Evolutionary conservation across 345 rosid species (phyloP).

Genomic region (Litchi chinensis): DNA sequence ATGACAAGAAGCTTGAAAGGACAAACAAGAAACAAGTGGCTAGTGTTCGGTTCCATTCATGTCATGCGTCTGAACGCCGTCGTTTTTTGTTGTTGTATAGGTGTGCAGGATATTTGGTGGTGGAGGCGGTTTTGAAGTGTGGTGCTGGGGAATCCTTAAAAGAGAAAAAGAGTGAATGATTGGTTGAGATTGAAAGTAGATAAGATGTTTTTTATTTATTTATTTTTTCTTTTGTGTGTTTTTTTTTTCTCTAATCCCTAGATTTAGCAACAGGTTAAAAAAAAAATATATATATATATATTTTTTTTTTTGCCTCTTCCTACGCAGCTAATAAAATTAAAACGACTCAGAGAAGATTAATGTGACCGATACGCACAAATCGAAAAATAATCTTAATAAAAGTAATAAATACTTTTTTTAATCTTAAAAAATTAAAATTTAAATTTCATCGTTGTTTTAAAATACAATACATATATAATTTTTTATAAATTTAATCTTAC

Average conservation of each 20-base stretch:
- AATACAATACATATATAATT: no score
- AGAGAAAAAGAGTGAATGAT: background rate
- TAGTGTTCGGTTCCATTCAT: background rate
- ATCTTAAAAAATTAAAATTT: no score
- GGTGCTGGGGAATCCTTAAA: background rate
- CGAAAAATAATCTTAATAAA: no score
- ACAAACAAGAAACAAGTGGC: constrained; percentile 8
- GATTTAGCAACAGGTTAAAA: background rate
- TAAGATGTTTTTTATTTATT: background rate
- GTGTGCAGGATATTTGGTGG: background rate
- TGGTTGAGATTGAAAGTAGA: constrained; percentile 17
- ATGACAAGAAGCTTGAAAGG: background rate
- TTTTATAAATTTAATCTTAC: no score
- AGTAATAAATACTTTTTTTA: no score
- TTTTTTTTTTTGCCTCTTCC: no score
- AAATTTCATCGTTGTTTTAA: no score
- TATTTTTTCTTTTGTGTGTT: background rate
- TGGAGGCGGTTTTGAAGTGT: background rate
- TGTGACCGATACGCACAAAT: no score
- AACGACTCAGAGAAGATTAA: no score
- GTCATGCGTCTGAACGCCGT: background rate
- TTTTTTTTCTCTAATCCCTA: background rate
- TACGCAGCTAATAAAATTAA: no score
- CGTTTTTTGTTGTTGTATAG: background rate
- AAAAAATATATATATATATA: no score